phyloP scores from a whole-genome alignment of 108 stramenopile species.

The Cyclotella atomus region DNA sequence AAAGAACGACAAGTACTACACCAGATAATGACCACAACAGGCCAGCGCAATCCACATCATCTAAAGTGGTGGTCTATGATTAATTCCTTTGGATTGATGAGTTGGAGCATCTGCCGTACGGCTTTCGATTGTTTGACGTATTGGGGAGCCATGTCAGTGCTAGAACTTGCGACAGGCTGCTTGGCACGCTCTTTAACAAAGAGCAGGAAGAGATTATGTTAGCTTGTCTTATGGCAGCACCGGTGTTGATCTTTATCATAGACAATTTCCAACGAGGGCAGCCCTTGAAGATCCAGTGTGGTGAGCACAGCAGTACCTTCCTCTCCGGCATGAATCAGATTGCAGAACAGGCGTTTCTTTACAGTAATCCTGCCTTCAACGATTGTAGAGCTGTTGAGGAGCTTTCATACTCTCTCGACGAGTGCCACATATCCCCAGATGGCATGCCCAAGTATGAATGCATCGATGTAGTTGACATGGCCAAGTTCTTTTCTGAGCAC shows the following conservation, averaged over 20 bases:
- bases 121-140: not conserved
- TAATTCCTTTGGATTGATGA: not conserved
- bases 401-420: not conserved
- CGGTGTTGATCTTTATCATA: not conserved
- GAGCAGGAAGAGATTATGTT: not conserved
- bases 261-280: not conserved
- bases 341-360: not conserved
- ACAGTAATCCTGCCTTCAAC: not conserved
- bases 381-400: not conserved
- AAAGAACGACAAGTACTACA: not conserved
- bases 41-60: not conserved
- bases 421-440: not conserved
- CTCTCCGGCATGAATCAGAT: not conserved
- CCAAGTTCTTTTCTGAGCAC: not conserved
- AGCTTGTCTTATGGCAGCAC: not conserved
- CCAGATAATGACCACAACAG: not conserved
- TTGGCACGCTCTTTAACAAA: not conserved
- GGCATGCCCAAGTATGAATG: not conserved
- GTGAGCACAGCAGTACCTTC: not conserved
- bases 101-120: not conserved
- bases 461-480: not conserved
- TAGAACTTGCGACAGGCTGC: not conserved
- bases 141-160: not conserved
- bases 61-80: not conserved
- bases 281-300: not conserved